A percentile compares a stretch with the other conserved stretches of the same genome.
Conservation (phyloP, 257 asterid genomes). For the Nicotiana benthamiana region DNA sequence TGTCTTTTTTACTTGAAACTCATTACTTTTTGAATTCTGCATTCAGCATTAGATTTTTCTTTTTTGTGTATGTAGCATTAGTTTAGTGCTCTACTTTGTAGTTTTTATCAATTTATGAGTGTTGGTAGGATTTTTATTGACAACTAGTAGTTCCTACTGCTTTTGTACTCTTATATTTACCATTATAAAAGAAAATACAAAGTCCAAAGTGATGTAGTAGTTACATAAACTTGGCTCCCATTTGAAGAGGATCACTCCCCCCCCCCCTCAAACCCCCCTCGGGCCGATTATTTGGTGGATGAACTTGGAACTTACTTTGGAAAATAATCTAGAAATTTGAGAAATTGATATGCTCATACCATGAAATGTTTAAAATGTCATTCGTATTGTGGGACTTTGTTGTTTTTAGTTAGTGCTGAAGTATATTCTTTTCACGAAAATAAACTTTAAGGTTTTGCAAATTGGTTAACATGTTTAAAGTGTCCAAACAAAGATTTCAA, state of each 20-base stretch:
- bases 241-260: not conserved
- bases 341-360: not conserved
- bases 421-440: not conserved
- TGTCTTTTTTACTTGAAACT: not conserved
- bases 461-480: not conserved
- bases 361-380: not conserved
- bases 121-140: too few relatives aligned
- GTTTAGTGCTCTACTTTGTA: too few relatives aligned
- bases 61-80: too few relatives aligned
- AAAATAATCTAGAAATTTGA: not conserved
- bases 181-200: too few relatives aligned
- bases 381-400: not conserved
- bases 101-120: too few relatives aligned
- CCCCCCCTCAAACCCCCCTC: not conserved
- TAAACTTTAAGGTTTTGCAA: not conserved
- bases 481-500: not conserved
- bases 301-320: not conserved
- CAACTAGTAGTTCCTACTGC: too few relatives aligned
- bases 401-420: not conserved
- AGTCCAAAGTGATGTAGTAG: not conserved
- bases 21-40: not conserved
- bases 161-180: too few relatives aligned
- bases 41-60: too few relatives aligned
- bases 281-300: not conserved
- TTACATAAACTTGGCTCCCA: not conserved